Base-by-base conservation (phyloP, 768 basidiomycete genomes). In the Suillus subluteus region DNA sequence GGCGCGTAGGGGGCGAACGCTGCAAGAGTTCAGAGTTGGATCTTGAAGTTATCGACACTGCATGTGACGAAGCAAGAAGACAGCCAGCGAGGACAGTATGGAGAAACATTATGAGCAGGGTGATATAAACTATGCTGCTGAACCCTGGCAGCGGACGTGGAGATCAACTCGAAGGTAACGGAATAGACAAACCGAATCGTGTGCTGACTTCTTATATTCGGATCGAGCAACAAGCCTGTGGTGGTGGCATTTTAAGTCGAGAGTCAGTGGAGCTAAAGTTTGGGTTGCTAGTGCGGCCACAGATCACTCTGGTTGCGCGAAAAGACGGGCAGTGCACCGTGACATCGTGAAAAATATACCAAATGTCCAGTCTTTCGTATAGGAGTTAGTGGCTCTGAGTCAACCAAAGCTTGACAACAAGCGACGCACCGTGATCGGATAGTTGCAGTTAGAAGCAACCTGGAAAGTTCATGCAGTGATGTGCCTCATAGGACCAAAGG, bases 11-110 rank as follows among this genome's bases (percentile, higher is more conserved):
- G 23, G 65, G 63, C 44, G 65, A 43, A 52, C 46, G 52, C 26
- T 52, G 26, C 23, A 26, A 50, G 26, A 15, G 41, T 0, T 62
- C 67, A 63, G 59, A 65, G 32, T 61, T 58, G 1, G 69, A 63
- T 12, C 23, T 61, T 18, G 71, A 59, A 8, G 65, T 65, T 46
- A 72, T 59, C 50, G 75, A 74, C 55, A 67, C 67, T 26, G 69
- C 75, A 46, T 52, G 66, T 54, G 69, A 62, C 3, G 64, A 26
- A 18, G 40, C 40, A 59, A 59, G 26, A 41, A 59, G n/a, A 59
- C 23, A 59, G 26, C 9, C 26, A 41, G 26, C 40, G 26, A 59
- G 26, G 6, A 59, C 9, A 59, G 26, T 41, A 18, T 41, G 26
- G 15, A 59, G 26, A 26, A 59, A 21, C 58, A 59, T 59, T 41